Evolutionary conservation across 345 rosid species (phyloP).

Genomic region (Geranium rotundifolium): DNA sequence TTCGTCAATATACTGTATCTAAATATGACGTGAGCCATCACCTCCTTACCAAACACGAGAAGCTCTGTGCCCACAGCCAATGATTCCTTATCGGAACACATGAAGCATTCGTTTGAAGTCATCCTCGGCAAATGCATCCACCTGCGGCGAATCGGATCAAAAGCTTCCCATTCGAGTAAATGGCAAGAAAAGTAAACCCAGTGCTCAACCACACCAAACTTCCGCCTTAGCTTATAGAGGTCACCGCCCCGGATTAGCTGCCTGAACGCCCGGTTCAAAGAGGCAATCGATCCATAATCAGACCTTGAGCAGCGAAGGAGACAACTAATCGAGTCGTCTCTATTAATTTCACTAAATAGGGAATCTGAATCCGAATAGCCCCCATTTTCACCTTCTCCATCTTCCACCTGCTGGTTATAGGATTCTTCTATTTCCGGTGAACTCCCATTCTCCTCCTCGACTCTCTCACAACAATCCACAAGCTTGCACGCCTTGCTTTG

Average conservation of each 20-base stretch:
- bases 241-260: conserved; percentile 20
- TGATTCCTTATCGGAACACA: conserved; percentile 35
- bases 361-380: conserved; percentile 48
- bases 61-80: conserved; percentile 37
- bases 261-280: conserved; percentile 23
- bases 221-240: conserved; percentile 25
- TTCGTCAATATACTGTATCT: conserved; percentile 31
- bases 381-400: conserved; percentile 10
- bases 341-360: conserved; percentile 56
- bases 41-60: conserved; percentile 29
- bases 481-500: conserved; percentile 12
- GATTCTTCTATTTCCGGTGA: conserved; percentile 4
- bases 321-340: conserved; percentile 69
- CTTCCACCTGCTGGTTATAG: conserved; percentile 15
- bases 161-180: conserved; percentile 40
- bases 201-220: conserved; percentile 22
- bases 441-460: neutral
- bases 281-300: conserved; percentile 27
- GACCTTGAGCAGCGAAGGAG: conserved; percentile 62
- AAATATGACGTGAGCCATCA: conserved; percentile 19
- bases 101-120: conserved; percentile 28
- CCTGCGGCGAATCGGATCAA: conserved; percentile 22
- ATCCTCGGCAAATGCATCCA: conserved; percentile 41
- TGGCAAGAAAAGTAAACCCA: conserved; percentile 41
- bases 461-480: neutral